Evolutionary conservation across 2,329 filamentous ascomycete species (phyloP).

Genomic region (Ophiostoma pallidulum): DNA sequence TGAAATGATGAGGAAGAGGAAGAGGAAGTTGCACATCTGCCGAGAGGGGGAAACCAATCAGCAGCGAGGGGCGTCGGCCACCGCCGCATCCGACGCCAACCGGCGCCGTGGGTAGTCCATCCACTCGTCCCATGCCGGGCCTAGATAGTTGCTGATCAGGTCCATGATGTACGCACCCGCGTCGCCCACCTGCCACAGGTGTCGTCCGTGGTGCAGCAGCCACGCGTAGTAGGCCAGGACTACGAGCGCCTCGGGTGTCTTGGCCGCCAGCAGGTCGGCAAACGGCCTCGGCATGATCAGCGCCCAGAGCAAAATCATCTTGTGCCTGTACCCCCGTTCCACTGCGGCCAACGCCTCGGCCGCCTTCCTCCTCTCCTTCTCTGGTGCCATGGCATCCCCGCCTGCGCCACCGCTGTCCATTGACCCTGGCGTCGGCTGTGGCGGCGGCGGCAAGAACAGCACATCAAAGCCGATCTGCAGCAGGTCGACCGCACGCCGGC

Average conservation of each 20-base stretch:
- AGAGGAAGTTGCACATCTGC: no score
- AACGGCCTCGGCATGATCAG: slow-evolving; percentile 19
- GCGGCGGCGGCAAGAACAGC: slow-evolving; percentile 8
- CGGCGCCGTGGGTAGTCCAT: slow-evolving; percentile 10
- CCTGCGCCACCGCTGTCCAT: no score
- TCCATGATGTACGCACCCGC: slow-evolving; percentile 15
- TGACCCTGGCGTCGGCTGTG: no score
- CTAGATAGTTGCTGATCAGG: slow-evolving; percentile 12
- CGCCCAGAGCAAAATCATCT: slow-evolving; percentile 23
- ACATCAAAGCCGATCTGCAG: slow-evolving; percentile 21
- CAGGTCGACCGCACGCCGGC: slow-evolving; percentile 19
- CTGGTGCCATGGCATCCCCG: no score
- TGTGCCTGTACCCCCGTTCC: slow-evolving; percentile 11
- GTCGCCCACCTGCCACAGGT: slow-evolving; percentile 23
- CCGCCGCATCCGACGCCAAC: slow-evolving; percentile 2
- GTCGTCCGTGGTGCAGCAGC: slow-evolving; percentile 20
- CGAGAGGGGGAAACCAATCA: no score
- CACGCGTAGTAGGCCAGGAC: slow-evolving; percentile 23
- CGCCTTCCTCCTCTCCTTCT: neutral
- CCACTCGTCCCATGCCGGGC: slow-evolving; percentile 15
- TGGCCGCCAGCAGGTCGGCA: slow-evolving; percentile 17
- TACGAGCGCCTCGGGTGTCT: slow-evolving; percentile 20
- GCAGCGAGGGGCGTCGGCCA: no score
- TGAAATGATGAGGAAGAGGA: no score
- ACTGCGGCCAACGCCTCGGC: neutral